Evolutionary conservation across 148 eudicot species (phyloP).

Genomic region (Fagopyrum esculentum): DNA sequence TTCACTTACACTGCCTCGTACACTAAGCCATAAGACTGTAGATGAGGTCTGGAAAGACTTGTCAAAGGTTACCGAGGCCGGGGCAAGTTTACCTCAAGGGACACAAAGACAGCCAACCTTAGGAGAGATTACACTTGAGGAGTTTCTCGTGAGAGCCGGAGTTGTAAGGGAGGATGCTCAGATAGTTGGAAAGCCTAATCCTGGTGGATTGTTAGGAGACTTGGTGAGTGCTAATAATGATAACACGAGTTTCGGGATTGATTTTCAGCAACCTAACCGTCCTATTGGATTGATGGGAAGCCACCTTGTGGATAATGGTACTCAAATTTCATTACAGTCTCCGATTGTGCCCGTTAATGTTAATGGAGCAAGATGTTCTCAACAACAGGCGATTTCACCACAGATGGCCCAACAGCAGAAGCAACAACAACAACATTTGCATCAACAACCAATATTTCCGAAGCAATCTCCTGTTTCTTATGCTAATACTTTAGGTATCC

Average conservation of each 20-base stretch:
- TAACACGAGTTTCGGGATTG: slow-evolving; percentile 38
- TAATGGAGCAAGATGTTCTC: slow-evolving; percentile 51
- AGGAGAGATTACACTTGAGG: slow-evolving; percentile 87
- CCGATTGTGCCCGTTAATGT: slow-evolving; percentile 55
- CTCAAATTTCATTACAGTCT: slow-evolving; percentile 33
- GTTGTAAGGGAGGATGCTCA: slow-evolving; percentile 74
- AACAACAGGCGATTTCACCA: slow-evolving; percentile 26
- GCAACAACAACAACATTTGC: slow-evolving; percentile 30
- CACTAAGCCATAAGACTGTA: slow-evolving; percentile 73
- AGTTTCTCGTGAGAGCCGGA: slow-evolving; percentile 79
- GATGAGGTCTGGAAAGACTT: slow-evolving; percentile 84
- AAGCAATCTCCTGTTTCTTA: slow-evolving; percentile 54
- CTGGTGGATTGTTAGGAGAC: slow-evolving; percentile 41
- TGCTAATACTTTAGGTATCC: slow-evolving; percentile 40
- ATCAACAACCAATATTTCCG: slow-evolving; percentile 41
- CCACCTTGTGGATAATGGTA: slow-evolving; percentile 24
- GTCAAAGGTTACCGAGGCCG: slow-evolving; percentile 32
- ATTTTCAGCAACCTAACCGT: slow-evolving; percentile 40
- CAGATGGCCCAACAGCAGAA: slow-evolving; percentile 19
- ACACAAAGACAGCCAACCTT: slow-evolving; percentile 52
- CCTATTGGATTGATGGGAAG: slow-evolving; percentile 5
- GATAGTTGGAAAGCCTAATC: slow-evolving; percentile 13
- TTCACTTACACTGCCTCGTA: slow-evolving; percentile 68
- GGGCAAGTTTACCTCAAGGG: slow-evolving; percentile 24
- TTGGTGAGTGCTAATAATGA: slow-evolving; percentile 24